Base-by-base conservation (phyloP, 2,329 filamentous ascomycete genomes). In the Stemphylium vesicarium region DNA sequence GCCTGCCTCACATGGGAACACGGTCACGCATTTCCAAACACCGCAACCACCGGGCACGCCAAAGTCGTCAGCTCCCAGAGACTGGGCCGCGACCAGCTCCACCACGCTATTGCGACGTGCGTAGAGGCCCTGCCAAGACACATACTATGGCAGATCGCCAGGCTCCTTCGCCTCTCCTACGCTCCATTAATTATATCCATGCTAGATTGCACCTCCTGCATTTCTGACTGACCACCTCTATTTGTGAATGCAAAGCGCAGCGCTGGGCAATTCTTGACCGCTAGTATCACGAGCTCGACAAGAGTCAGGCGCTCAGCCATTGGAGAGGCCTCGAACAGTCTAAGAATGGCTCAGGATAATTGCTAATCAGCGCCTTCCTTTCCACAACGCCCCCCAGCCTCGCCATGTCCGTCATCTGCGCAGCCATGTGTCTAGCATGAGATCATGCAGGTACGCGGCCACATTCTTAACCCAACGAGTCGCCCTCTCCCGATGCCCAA, bases 401-500 rank as follows among this genome's bases (percentile, higher is more conserved):
- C 38, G 22, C 22, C 44, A 44, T 39, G 37, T 33, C 40, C 49
- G 56, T 40, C 46, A 48, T 48, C 42, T 38, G 31, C 20, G 39
- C 43, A 38, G 29, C 39, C 45, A 40, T 26, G 38, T 39, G 43
- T 37, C 36, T 29, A 22, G 35, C 46, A 52, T 50, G 31, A 31
- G 43, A 49, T 52, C 16, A 58, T 56, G 63, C 64, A 67, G 61
- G 63, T 63, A 67, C 63, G 49, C 57, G 52, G 46, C 56, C 59
- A 46, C 33, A 20, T 55, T 45, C 29, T 38, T 56, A 53, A 45
- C 53, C 51, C 35, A 22, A 24, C 45, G 15, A 22, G 18, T 18
- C 29, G 22, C 26, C 20, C 24, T 20, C 16, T 38, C 18, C 43
- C 43, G 16, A 18, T 40, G 45, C 42, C 42, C 42, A 40, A 40